Evolutionary conservation across 352 stramenopile genomes (phyloP).

Genomic region (Plasmopara muralis): DNA sequence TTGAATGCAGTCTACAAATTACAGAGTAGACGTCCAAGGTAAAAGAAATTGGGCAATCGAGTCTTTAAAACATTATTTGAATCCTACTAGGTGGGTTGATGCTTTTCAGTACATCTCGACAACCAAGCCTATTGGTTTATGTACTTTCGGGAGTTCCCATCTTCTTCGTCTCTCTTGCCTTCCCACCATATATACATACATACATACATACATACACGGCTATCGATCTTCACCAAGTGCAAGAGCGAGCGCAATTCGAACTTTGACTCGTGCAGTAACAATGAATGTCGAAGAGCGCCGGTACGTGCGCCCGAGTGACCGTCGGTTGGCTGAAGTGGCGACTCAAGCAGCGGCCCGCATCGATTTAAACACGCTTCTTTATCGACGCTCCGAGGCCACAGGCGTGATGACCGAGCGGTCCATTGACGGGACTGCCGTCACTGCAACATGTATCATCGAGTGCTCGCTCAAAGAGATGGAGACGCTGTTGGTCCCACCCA

Average conservation of each 20-base stretch:
- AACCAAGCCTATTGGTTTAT: too few species aligned
- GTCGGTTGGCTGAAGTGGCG: conserved; percentile 32
- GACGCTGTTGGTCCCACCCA: conserved; percentile 22
- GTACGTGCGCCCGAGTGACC: conserved; percentile 41
- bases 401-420: conserved; percentile 23
- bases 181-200: too few species aligned
- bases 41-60: too few species aligned
- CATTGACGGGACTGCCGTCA: conserved; percentile 25
- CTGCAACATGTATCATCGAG: conserved; percentile 25
- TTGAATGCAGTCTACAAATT: too few species aligned
- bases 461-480: conserved; percentile 39
- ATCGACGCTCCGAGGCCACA: conserved; percentile 15
- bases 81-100: too few species aligned
- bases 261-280: conserved; percentile 3
- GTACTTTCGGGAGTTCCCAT: too few species aligned
- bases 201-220: too few species aligned
- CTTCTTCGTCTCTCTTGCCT: too few species aligned
- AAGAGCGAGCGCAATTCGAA: background rate
- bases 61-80: too few species aligned
- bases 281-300: conserved; percentile 21
- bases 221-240: background rate
- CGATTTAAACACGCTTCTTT: conserved; percentile 21
- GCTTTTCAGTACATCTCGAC: too few species aligned
- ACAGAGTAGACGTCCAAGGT: too few species aligned
- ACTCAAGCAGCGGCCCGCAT: conserved; percentile 20